A percentile compares a stretch with the other conserved stretches of the same genome.
Evolutionary conservation across 371 early-diverging fungal genomes (phyloP).

Genomic region (Haplosporangium sp.): DNA sequence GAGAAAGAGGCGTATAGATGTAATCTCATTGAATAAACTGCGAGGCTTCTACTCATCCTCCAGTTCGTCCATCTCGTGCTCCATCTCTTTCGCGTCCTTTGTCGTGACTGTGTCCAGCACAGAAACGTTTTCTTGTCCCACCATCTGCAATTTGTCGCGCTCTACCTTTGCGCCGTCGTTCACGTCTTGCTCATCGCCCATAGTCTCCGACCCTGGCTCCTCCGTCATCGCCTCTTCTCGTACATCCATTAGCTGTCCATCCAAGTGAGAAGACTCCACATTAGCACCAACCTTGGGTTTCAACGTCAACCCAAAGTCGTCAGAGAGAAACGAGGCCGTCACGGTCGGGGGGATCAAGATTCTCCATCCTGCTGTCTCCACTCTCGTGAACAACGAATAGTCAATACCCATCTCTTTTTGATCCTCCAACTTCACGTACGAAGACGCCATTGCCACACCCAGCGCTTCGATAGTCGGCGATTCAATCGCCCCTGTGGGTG

Average conservation of each 20-base stretch:
- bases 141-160: background rate
- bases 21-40: background rate
- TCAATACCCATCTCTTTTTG: conserved; percentile 47
- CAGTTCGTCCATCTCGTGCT: conserved; percentile 17
- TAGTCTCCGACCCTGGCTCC: background rate
- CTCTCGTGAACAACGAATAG: conserved; percentile 47
- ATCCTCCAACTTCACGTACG: conserved; percentile 25
- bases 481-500: background rate
- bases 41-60: conserved; percentile 7
- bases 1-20: background rate
- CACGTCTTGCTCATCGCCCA: background rate
- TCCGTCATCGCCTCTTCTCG: background rate
- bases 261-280: background rate
- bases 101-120: background rate
- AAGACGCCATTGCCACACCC: conserved; percentile 26
- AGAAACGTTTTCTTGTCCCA: background rate
- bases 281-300: conserved; percentile 25
- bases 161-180: background rate
- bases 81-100: conserved; percentile 1
- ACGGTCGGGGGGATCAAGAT: conserved; percentile 49
- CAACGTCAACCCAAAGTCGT: conserved; percentile 40
- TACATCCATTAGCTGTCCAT: background rate
- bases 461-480: conserved; percentile 33
- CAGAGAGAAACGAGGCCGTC: conserved; percentile 37
- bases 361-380: conserved; percentile 49